Conservation (phyloP, 2,329 filamentous ascomycete genomes). For the Aspergillus fumigatus region DNA sequence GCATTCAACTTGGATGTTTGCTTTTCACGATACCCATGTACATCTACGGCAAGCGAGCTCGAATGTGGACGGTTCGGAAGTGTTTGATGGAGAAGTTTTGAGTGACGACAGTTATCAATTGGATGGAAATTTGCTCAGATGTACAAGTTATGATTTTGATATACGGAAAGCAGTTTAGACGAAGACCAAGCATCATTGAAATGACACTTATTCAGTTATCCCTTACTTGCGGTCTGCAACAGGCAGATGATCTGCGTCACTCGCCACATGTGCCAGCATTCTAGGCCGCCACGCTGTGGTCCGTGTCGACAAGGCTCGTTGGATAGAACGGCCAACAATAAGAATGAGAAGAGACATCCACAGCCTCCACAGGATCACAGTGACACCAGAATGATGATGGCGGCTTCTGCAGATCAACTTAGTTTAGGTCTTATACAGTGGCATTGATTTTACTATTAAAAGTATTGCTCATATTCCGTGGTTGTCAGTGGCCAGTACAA, state of each 20-base stretch:
- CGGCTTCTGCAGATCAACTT: neutral
- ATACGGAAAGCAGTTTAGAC: neutral
- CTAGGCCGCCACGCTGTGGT: too few species aligned
- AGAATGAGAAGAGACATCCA: too few species aligned
- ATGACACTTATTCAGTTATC: neutral
- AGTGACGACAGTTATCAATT: neutral
- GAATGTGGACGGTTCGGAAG: slow-evolving; percentile 90
- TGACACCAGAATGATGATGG: too few species aligned
- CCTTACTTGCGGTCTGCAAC: neutral
- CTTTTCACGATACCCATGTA: slow-evolving; percentile 84
- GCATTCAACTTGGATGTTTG: slow-evolving; percentile 76
- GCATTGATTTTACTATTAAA: too few species aligned
- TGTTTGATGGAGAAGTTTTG: slow-evolving; percentile 79
- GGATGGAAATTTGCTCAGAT: neutral
- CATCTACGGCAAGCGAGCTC: slow-evolving; percentile 80
- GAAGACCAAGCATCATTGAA: neutral
- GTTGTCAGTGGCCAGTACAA: neutral
- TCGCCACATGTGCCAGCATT: neutral
- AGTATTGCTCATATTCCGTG: too few species aligned
- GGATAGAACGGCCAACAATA: neutral
- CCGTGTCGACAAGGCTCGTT: neutral
- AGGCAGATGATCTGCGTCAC: neutral
- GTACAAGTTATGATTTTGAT: neutral
- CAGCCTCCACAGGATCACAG: too few species aligned
- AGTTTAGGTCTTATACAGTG: neutral